A percentile compares a stretch with the other conserved stretches of the same genome.
phyloP scores from a whole-genome alignment of 148 eudicot genomes.

The Arbutus unedo region DNA sequence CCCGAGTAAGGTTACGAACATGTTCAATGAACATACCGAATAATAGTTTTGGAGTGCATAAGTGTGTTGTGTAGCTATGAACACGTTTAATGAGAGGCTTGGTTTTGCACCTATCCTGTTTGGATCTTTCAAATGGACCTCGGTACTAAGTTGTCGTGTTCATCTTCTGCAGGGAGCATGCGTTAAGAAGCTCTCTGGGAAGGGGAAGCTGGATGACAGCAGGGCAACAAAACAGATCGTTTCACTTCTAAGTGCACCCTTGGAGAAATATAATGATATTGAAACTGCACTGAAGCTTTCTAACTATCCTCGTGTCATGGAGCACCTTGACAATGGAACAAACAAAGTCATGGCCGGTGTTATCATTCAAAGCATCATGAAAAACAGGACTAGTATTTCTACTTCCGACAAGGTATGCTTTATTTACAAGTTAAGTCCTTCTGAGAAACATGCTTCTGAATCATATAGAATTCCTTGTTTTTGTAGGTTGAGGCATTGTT shows the following conservation, averaged over 20 bases:
- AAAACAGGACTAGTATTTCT: conserved; percentile 69
- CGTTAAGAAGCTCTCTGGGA: conserved; percentile 70
- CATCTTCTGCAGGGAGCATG: conserved; percentile 76
- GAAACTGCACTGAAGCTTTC: conserved; percentile 91
- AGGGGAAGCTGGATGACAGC: conserved; percentile 71
- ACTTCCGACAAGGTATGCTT: conserved; percentile 74
- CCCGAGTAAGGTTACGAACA: background rate
- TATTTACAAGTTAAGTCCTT: conserved; percentile 3
- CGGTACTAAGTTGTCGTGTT: background rate
- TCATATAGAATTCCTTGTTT: conserved; percentile 20
- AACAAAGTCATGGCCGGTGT: conserved; percentile 89
- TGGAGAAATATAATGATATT: conserved; percentile 88
- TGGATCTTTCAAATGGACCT: conserved; percentile 4
- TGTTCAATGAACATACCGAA: background rate
- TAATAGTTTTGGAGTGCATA: background rate
- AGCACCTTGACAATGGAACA: conserved; percentile 69
- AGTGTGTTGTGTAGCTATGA: conserved; percentile 7
- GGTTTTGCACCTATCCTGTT: background rate
- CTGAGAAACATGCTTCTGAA: conserved; percentile 10
- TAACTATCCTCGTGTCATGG: conserved; percentile 84
- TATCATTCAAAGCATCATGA: conserved; percentile 78
- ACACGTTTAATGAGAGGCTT: background rate
- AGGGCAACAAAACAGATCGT: conserved; percentile 89
- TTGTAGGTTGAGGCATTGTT: conserved; percentile 87
- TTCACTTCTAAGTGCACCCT: conserved; percentile 87